phyloP scores from a whole-genome alignment of 345 rosid species.

The Sonneratia alba region DNA sequence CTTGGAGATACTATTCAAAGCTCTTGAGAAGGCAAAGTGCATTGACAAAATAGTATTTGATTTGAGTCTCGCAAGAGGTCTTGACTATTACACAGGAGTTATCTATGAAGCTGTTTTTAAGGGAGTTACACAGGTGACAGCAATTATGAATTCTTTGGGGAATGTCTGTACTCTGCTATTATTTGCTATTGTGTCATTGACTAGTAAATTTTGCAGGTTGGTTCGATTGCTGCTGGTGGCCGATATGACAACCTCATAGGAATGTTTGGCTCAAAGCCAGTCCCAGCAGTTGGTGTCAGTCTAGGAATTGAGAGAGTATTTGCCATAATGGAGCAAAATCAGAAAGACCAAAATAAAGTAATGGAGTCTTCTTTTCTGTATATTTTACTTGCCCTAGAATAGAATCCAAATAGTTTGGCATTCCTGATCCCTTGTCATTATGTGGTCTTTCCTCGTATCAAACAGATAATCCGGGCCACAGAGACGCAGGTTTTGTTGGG shows the following conservation, averaged over 20 bases:
- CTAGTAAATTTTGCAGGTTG: constrained; percentile 48
- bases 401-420: not conserved
- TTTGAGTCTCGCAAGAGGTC: constrained; percentile 96
- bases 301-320: constrained; percentile 90
- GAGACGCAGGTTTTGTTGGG: constrained; percentile 72
- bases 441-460: constrained; percentile 3
- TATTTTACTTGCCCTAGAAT: not conserved
- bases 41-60: constrained; percentile 76
- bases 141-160: not conserved
- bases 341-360: constrained; percentile 47
- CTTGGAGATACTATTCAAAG: constrained; percentile 68
- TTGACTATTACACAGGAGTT: constrained; percentile 94
- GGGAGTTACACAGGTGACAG: constrained; percentile 69
- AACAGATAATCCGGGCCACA: constrained; percentile 51
- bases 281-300: constrained; percentile 92
- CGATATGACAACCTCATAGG: constrained; percentile 87
- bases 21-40: constrained; percentile 69
- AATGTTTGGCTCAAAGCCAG: constrained; percentile 78
- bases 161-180: not conserved
- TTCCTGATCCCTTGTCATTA: not conserved
- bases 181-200: not conserved
- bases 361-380: not conserved
- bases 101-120: constrained; percentile 83
- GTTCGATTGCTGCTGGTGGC: constrained; percentile 92
- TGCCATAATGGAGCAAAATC: constrained; percentile 70